These are phyloP conservation scores for Crithidia acanthocephali DNA, from an alignment of 208 protist species.

Conservation along the genomic window DNA sequence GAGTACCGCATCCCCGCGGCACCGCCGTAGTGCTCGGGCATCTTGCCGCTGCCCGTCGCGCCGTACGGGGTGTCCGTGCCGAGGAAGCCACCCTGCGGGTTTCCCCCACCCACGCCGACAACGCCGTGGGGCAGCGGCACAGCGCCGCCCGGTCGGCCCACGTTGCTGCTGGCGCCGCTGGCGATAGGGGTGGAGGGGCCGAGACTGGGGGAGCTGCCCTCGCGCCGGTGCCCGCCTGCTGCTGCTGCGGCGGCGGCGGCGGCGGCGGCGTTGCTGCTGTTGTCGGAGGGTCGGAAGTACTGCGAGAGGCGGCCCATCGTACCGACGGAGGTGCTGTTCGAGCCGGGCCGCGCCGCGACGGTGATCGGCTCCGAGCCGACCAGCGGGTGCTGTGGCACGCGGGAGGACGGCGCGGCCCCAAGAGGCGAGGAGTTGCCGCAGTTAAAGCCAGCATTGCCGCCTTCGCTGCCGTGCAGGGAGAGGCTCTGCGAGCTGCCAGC, in stretches of 20 bases:
- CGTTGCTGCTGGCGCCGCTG: background rate
- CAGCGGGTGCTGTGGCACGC: conserved; percentile 27
- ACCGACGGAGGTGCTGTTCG: conserved; percentile 18
- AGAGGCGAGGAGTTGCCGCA: conserved; percentile 18
- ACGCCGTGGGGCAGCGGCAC: background rate
- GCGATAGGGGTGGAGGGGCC: background rate
- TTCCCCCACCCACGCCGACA: too few species aligned
- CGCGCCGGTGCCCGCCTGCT: conserved; percentile 11
- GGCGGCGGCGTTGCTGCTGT: background rate
- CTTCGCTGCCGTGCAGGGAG: conserved; percentile 15
- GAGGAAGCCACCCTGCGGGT: conserved; percentile 22
- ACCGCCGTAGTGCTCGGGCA: conserved; percentile 20
- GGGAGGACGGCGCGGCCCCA: conserved; percentile 12
- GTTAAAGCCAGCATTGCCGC: background rate
- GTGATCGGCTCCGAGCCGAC: conserved; percentile 26
- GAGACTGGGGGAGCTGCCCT: conserved; percentile 16
- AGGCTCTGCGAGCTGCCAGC: conserved; percentile 9
- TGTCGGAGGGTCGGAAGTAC: conserved; percentile 35
- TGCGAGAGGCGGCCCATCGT: conserved; percentile 29
- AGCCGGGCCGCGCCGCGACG: conserved; percentile 36
- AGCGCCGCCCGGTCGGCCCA: background rate
- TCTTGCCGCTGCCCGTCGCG: conserved; percentile 12
- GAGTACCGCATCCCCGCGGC: conserved; percentile 25
- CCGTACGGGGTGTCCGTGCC: conserved; percentile 18
- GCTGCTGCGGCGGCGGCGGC: background rate